These are phyloP conservation scores for Colletotrichum liaoningense DNA, from an alignment of 2,329 filamentous ascomycete genomes.

Conservation along the genomic window DNA sequence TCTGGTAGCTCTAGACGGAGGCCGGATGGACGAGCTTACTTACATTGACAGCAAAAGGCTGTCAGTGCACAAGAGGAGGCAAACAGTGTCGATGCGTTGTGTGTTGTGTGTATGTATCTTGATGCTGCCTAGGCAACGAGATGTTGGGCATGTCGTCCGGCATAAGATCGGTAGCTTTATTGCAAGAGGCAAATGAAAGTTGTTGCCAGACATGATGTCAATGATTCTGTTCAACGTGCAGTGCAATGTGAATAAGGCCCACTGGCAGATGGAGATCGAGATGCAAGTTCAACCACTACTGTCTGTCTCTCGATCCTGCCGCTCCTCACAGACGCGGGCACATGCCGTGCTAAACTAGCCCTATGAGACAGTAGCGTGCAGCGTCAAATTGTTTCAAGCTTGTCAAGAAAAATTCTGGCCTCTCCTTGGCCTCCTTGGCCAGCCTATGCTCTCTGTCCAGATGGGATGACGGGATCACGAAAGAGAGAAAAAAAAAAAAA, in stretches of 20 bases:
- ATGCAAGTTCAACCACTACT: too few relatives aligned
- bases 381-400: too few relatives aligned
- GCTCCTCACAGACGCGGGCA: too few relatives aligned
- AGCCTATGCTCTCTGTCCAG: too few relatives aligned
- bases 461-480: too few relatives aligned
- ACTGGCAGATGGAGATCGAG: too few relatives aligned
- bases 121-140: background rate
- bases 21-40: background rate
- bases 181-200: background rate
- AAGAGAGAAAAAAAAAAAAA: too few relatives aligned
- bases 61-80: background rate
- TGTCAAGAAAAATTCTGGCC: too few relatives aligned
- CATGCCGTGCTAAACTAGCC: too few relatives aligned
- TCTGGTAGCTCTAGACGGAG: conserved; percentile 22
- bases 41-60: background rate
- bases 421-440: too few relatives aligned
- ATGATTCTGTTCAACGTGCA: background rate
- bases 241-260: background rate
- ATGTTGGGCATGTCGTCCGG: background rate
- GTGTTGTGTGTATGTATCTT: background rate
- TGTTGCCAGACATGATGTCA: background rate
- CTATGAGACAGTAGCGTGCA: too few relatives aligned
- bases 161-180: background rate
- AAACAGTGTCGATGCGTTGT: background rate
- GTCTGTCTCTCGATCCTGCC: too few relatives aligned